phyloP scores from a whole-genome alignment of 495 filamentous ascomycete genomes.

The Cenococcum geophilum region DNA sequence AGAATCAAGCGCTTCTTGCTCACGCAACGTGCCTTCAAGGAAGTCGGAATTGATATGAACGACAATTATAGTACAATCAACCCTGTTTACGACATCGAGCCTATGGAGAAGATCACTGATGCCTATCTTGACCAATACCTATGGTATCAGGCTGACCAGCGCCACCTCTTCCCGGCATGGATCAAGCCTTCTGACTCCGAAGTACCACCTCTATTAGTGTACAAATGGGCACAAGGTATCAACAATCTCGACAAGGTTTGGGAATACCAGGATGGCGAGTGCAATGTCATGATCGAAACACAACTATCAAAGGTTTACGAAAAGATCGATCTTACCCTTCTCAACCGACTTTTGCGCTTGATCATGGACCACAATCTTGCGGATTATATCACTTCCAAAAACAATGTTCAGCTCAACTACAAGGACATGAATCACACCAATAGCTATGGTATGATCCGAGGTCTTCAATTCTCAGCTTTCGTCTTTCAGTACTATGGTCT shows the following conservation, averaged over 20 bases:
- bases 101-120: conserved; percentile 99
- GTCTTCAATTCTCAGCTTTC: conserved; percentile 95
- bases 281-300: conserved; percentile 98
- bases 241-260: conserved; percentile 98
- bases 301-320: conserved; percentile 98
- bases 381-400: conserved; percentile 99
- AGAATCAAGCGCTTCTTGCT: conserved; percentile 97
- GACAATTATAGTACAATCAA: conserved; percentile 99
- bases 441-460: conserved; percentile 96
- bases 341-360: conserved; percentile 85
- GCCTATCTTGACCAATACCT: conserved; percentile 98
- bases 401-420: conserved; percentile 98
- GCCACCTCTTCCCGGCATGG: conserved; percentile 96
- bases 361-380: conserved; percentile 99
- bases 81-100: conserved; percentile 97
- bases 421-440: conserved; percentile 99
- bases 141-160: conserved; percentile 98
- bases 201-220: conserved; percentile 91
- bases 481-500: conserved; percentile 99
- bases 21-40: conserved; percentile 97
- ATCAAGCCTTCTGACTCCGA: conserved; percentile 99
- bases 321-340: conserved; percentile 94
- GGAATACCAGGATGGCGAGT: conserved; percentile 92
- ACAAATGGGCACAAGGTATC: conserved; percentile 99
- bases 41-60: conserved; percentile 99